These are phyloP conservation scores for Clonostachys solani DNA, from an alignment of 2,329 filamentous ascomycete genomes.

Conservation along the genomic window DNA sequence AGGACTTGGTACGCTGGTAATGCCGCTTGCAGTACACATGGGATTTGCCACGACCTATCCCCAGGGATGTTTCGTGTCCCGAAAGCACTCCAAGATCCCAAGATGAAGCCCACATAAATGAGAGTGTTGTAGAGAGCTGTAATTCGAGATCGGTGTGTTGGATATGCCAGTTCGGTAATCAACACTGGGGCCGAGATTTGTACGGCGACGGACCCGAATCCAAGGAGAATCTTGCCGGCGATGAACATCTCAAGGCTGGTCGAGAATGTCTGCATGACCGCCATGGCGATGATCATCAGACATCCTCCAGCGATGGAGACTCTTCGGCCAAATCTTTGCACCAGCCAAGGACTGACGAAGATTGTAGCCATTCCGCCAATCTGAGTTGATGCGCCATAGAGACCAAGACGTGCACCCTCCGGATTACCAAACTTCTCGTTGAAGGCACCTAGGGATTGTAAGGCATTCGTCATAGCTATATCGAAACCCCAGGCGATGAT, in stretches of 20 bases:
- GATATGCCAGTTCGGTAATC: slow-evolving; percentile 10
- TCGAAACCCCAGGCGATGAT: no score
- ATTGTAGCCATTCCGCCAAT: slow-evolving; percentile 4
- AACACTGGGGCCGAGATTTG: slow-evolving; percentile 7
- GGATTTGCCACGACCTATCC: slow-evolving; percentile 43
- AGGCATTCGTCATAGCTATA: slow-evolving; percentile 3
- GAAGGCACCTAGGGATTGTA: slow-evolving; percentile 4
- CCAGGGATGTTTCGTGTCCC: slow-evolving; percentile 36
- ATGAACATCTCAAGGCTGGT: slow-evolving; percentile 7
- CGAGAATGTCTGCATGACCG: slow-evolving; percentile 8
- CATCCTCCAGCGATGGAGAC: slow-evolving; percentile 1
- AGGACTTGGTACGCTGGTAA: slow-evolving; percentile 35
- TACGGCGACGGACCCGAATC: slow-evolving; percentile 6
- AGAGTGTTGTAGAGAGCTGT: slow-evolving; percentile 10
- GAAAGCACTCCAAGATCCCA: slow-evolving; percentile 32
- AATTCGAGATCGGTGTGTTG: slow-evolving; percentile 7
- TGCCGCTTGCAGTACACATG: slow-evolving; percentile 36
- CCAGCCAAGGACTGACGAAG: slow-evolving; percentile 3
- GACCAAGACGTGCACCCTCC: slow-evolving; percentile 2
- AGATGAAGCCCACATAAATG: slow-evolving; percentile 6
- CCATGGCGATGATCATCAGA: slow-evolving; percentile 7
- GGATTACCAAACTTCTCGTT: slow-evolving; percentile 4
- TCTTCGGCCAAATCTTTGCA: slow-evolving; percentile 4
- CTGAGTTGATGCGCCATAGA: slow-evolving; percentile 5
- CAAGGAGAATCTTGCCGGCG: slow-evolving; percentile 7